phyloP scores from a whole-genome alignment of 768 basidiomycete genomes.

The Termitomyces sp. region DNA sequence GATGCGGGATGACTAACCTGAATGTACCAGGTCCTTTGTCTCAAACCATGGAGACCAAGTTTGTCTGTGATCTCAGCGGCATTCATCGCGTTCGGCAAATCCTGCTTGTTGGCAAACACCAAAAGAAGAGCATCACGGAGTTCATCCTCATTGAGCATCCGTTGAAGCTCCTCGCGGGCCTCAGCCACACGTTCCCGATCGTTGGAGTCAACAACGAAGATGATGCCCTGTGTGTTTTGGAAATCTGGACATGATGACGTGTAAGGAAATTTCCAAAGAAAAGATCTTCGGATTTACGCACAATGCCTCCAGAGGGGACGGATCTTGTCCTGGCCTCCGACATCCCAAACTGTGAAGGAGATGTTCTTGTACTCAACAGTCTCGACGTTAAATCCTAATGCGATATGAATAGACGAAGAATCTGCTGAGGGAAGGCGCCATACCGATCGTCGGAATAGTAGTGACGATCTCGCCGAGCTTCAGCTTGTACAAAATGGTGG shows the following conservation, averaged over 20 bases:
- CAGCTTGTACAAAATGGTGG: slow-evolving; percentile 97
- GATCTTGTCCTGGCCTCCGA: slow-evolving; percentile 99
- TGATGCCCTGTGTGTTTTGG: slow-evolving; percentile 99
- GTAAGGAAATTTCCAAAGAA: slow-evolving; percentile 13
- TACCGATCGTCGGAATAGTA: slow-evolving; percentile 99
- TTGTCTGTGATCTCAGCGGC: slow-evolving; percentile 99
- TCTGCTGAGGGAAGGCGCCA: slow-evolving; percentile 23
- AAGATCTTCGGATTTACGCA: slow-evolving; percentile 39
- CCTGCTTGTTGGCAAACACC: slow-evolving; percentile 99
- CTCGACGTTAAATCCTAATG: slow-evolving; percentile 98
- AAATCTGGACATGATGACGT: slow-evolving; percentile 60
- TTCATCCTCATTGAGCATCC: slow-evolving; percentile 99
- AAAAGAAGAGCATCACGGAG: slow-evolving; percentile 96
- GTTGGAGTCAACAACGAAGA: slow-evolving; percentile 99
- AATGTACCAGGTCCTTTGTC: slow-evolving; percentile 98
- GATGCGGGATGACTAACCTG: slow-evolving; percentile 49
- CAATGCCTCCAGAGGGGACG: slow-evolving; percentile 99
- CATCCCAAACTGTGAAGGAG: slow-evolving; percentile 99
- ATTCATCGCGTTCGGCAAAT: slow-evolving; percentile 99
- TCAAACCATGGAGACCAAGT: slow-evolving; percentile 94
- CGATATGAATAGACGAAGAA: slow-evolving; percentile 16
- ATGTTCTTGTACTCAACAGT: slow-evolving; percentile 99
- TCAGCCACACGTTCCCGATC: slow-evolving; percentile 99
- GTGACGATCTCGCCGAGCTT: slow-evolving; percentile 99
- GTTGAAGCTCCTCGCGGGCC: slow-evolving; percentile 97